A percentile compares a stretch with the other conserved stretches of the same genome.
phyloP scores from a whole-genome alignment of 805 yeast species.

The Nakazawaea sp. region DNA sequence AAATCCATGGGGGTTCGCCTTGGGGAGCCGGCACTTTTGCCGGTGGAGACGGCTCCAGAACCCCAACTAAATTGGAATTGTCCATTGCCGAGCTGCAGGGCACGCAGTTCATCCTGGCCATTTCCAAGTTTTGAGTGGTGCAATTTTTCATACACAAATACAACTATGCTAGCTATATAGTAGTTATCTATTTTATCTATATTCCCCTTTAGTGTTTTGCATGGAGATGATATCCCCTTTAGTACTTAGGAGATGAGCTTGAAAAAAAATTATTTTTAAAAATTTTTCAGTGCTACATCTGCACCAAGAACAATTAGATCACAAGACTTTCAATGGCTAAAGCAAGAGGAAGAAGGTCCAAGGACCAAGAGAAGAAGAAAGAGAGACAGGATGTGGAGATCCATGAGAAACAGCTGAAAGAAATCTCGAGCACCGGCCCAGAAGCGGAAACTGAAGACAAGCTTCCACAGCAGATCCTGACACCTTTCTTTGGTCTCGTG shows the following conservation, averaged over 20 bases:
- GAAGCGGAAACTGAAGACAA: conserved; percentile 1
- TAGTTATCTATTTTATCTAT: too few species aligned
- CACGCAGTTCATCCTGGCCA: conserved; percentile 45
- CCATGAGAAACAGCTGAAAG: conserved; percentile 1
- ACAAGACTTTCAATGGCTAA: too few species aligned
- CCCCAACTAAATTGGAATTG: conserved; percentile 56
- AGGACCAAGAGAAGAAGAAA: conserved; percentile 12
- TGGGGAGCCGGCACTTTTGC: conserved; percentile 87
- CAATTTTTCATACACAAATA: too few species aligned
- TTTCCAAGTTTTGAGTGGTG: conserved; percentile 12
- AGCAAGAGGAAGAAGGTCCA: conserved; percentile 27
- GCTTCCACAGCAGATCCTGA: conserved; percentile 10
- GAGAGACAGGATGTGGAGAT: conserved; percentile 1
- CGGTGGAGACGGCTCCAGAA: conserved; percentile 69
- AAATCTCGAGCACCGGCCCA: not conserved
- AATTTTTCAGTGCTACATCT: too few species aligned
- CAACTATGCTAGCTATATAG: not conserved
- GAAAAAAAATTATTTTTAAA: too few species aligned
- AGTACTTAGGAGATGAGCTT: not conserved
- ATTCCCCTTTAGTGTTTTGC: not conserved
- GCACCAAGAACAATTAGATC: too few species aligned
- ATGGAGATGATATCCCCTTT: not conserved
- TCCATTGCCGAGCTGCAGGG: conserved; percentile 67
- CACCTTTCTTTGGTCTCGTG: conserved; percentile 77
- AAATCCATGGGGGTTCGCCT: conserved; percentile 75